Evolutionary conservation across 306 rosid genomes (phyloP), one percentile per base, ranked within the genome.

Genomic region (Quercus gilva): DNA sequence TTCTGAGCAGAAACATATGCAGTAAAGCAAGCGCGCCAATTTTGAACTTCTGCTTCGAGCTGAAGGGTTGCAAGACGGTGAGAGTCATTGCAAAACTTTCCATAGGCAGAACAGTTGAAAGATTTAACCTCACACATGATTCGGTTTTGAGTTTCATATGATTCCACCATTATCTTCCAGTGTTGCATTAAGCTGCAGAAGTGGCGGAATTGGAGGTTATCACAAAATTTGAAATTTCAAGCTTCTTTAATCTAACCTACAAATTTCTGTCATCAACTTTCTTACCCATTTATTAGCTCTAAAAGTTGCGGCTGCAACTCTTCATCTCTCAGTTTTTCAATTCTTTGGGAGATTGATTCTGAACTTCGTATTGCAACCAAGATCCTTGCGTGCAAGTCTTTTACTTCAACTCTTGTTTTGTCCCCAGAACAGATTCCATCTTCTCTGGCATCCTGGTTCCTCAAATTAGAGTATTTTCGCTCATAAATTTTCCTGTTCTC

Each of bases 201-300:
- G 29, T 59, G 31, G 31, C 2, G 1, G 15, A 57, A 57, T 3
- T n/a, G 17, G 31, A 20, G 31, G 11, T 58, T 58, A 58, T 21
- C 31, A 21, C 2, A 21, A 58, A 23, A 58, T 7, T 58, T 58
- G 29, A 58, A 58, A 58, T 58, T 58, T 59, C 15, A 70, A 71
- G 68, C 76, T 65, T 59, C 29, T 59, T 13, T 21, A 59, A 59
- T 59, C 31, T 21, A 59, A 59, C 18, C 29, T 3, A 23, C 65
- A 20, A 20, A 11, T 59, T 23, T 59, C 29, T 23, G 15, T 21
- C 31, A 59, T 58, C 28, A 74, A 55, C 69, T 77, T 84, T 78
- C 89, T 79, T 87, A 95, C 98, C 98, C 96, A 85, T 89, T 93
- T 64, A 92, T 71, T 14, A 95, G 87, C 79, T 95, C 99, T n/a